Evolutionary conservation across 2,329 filamentous ascomycete genomes (phyloP), one percentile per base, ranked within the genome.

Genomic region (Magnaporthales sp.): DNA sequence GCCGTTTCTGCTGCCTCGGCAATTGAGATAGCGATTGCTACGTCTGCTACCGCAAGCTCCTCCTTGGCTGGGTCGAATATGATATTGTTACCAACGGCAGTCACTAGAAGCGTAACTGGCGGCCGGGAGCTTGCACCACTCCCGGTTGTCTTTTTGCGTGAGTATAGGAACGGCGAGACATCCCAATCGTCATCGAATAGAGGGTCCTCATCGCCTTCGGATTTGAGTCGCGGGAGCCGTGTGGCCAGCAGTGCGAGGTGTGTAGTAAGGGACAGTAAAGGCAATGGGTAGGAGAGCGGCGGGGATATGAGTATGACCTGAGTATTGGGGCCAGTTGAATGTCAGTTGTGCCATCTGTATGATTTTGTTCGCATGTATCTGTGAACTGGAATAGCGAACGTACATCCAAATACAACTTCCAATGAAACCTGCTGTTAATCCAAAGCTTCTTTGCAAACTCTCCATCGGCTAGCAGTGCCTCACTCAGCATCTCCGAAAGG

Each of bases 151-250:
- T 30, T 32, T 13, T 22, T n/a, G 3, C 24, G 24, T 1, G 51
- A 31, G 79, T 96, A 99, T 31, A 99, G 81, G 67, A 88, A 89
- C 22, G 87, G 84, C 0, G 93, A 89, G 19, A 90, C 91, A 70
- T 91, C 92, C 95, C 95, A 99, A 80, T 99, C 95, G 79, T 99
- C 95, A 80, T 97, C 91, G 78, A 99, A 99, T 75, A 97, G 89
- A 13, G 95, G 95, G 72, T 99, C 95, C 80, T 99, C 95, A 78
- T 98, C 94, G 67, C 87, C 86, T 77, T 96, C 91, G 1, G 93
- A 97, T 75, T 92, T 92, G 65, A 97, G 83, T 29, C 88, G 86
- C 8, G 95, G 95, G 2, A 98, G 83, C 70, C 91, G 89, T 7
- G 95, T 94, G 31, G 91, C 89, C 69, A 97, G 88, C 62, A 99